Percentiles rank a stretch among this genome's conserved stretches.
These are phyloP conservation scores for Populus tremula DNA, from an alignment of 345 rosid genomes.

Conservation along the genomic window DNA sequence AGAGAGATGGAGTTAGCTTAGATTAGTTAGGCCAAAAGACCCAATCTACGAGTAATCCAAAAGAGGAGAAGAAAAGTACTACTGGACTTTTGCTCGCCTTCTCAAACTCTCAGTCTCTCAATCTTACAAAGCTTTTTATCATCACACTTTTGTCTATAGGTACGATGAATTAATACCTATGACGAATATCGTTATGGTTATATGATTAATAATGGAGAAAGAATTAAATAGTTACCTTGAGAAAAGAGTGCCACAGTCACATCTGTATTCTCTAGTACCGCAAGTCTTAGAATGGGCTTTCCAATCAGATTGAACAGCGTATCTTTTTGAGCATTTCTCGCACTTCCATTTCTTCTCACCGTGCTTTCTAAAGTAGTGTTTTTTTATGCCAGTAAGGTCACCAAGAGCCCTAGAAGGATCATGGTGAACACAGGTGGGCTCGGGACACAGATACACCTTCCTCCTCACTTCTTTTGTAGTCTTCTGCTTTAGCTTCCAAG, in stretches of 20 bases:
- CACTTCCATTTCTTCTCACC: constrained; percentile 33
- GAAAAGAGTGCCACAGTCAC: constrained; percentile 26
- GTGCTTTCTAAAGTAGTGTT: constrained; percentile 24
- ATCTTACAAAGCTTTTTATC: background rate
- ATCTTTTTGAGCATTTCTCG: constrained; percentile 21
- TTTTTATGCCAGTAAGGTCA: constrained; percentile 27
- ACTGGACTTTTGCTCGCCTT: background rate
- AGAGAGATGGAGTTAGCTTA: background rate
- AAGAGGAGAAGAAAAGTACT: background rate
- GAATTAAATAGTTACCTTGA: constrained; percentile 16
- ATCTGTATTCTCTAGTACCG: constrained; percentile 20
- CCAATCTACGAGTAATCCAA: background rate
- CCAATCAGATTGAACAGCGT: constrained; percentile 30
- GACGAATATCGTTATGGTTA: background rate
- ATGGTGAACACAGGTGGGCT: constrained; percentile 26
- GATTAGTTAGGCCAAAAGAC: background rate
- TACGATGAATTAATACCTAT: background rate
- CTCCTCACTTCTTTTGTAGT: constrained; percentile 26
- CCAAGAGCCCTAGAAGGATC: constrained; percentile 30
- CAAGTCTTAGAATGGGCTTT: constrained; percentile 27
- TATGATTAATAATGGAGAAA: background rate
- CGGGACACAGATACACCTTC: constrained; percentile 27
- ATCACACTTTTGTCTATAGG: constrained; percentile 3
- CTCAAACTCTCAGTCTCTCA: constrained; percentile 1
- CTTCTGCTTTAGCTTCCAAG: constrained; percentile 31